Evolutionary conservation across 768 basidiomycete genomes (phyloP).

Genomic region (Rhizopogon vesiculosus): DNA sequence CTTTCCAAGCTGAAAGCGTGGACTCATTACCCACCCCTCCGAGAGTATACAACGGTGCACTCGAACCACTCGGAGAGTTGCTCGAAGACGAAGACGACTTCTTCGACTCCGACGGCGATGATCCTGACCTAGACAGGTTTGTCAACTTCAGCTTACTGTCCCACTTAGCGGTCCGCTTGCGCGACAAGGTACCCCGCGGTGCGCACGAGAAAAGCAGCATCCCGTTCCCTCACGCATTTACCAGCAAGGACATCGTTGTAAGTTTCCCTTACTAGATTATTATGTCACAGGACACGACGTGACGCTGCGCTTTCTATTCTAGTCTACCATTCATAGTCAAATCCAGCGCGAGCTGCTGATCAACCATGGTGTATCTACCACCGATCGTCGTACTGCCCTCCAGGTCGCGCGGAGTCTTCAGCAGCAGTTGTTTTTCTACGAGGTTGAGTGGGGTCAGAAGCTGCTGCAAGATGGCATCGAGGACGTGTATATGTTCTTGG

Average conservation of each 20-base stretch:
- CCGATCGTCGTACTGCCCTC: constrained; percentile 78
- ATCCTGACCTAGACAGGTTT: constrained; percentile 70
- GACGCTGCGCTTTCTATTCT: constrained; percentile 1
- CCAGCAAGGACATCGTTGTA: constrained; percentile 92
- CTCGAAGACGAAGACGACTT: constrained; percentile 21
- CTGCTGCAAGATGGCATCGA: constrained; percentile 83
- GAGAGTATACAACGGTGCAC: constrained; percentile 12
- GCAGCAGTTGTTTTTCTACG: constrained; percentile 91
- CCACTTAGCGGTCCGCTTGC: constrained; percentile 83
- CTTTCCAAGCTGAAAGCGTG: constrained; percentile 13
- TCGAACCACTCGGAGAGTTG: constrained; percentile 14
- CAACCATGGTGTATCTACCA: constrained; percentile 67
- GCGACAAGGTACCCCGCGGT: constrained; percentile 85
- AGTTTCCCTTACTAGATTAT: constrained; percentile 23
- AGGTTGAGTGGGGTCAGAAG: constrained; percentile 91
- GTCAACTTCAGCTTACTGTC: constrained; percentile 86
- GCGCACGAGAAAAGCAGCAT: constrained; percentile 92
- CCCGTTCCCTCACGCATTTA: constrained; percentile 86
- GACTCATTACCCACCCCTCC: constrained; percentile 23
- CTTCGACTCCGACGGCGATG: constrained; percentile 43
- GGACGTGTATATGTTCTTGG: constrained; percentile 91
- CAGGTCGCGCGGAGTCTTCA: constrained; percentile 89
- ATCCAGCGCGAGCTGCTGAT: constrained; percentile 81
- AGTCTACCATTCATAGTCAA: constrained; percentile 86
- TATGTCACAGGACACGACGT: background rate